Evolutionary conservation across 202 grass and related monocot genomes (phyloP).

Genomic region (Zizania palustris): DNA sequence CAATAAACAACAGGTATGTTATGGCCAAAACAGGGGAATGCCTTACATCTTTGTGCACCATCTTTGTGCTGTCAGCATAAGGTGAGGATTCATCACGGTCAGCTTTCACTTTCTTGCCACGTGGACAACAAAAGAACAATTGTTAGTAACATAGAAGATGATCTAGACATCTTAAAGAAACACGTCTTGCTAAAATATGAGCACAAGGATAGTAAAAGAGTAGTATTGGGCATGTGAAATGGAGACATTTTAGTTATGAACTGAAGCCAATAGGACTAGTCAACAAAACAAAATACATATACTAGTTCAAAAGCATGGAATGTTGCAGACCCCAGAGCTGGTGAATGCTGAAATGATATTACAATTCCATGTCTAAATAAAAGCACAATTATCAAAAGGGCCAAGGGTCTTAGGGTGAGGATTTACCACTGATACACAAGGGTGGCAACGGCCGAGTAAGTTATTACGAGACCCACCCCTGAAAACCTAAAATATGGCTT

Average conservation of each 20-base stretch:
- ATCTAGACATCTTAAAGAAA: neutral
- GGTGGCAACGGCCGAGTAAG: no score
- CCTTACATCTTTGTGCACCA: conserved; percentile 81
- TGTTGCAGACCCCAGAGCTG: neutral
- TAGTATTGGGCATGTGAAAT: neutral
- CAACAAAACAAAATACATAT: neutral
- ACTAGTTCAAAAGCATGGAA: neutral
- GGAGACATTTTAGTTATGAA: no score
- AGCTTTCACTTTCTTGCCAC: conserved; percentile 90
- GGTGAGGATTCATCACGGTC: conserved; percentile 82
- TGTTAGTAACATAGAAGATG: neutral
- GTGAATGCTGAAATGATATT: neutral
- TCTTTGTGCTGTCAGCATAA: conserved; percentile 80
- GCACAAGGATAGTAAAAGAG: neutral
- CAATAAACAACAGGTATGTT: neutral
- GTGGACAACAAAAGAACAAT: conserved; percentile 21
- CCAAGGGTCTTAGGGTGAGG: neutral
- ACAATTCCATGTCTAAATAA: neutral
- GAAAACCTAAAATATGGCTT: no score
- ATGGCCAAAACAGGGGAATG: conserved; percentile 10
- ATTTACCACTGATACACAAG: conserved; percentile 55
- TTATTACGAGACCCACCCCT: no score
- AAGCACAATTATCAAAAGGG: neutral
- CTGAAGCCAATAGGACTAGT: neutral
- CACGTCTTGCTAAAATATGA: neutral